phyloP scores from a whole-genome alignment of 2,329 filamentous ascomycete species.

The Bipolaris bicolor region DNA sequence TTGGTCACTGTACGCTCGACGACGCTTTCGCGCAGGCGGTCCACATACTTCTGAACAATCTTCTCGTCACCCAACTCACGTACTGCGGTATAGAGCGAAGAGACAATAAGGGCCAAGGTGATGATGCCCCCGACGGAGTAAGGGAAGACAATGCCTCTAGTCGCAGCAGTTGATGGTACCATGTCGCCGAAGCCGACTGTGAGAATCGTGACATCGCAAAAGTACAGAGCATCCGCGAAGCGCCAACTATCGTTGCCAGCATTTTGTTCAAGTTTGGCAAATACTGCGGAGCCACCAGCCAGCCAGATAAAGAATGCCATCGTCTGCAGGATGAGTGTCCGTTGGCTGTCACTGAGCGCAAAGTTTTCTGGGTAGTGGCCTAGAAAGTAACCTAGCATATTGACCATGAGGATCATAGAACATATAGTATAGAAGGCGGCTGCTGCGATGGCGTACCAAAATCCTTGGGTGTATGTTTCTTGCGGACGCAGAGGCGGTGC shows the following conservation, averaged over 20 bases:
- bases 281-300: constrained; percentile 76
- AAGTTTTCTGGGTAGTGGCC: constrained; percentile 82
- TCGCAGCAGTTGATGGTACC: constrained; percentile 61
- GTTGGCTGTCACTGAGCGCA: constrained; percentile 75
- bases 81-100: constrained; percentile 74
- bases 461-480: constrained; percentile 76
- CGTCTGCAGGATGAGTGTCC: constrained; percentile 88
- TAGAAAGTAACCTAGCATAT: constrained; percentile 76
- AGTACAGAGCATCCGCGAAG: constrained; percentile 71
- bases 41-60: constrained; percentile 64
- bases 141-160: constrained; percentile 76
- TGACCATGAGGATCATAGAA: constrained; percentile 76
- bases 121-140: constrained; percentile 85
- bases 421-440: constrained; percentile 80
- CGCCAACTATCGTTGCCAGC: constrained; percentile 62
- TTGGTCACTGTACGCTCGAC: constrained; percentile 61
- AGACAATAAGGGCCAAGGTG: constrained; percentile 82
- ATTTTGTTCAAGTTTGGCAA: constrained; percentile 67
- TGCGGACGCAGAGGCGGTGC: constrained; percentile 56
- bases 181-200: constrained; percentile 59
- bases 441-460: constrained; percentile 83
- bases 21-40: constrained; percentile 61
- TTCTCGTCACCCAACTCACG: constrained; percentile 66
- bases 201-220: constrained; percentile 51
- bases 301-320: constrained; percentile 85